These are phyloP conservation scores for Pleurotus pulmonarius DNA, from an alignment of 768 basidiomycete species.

Conservation along the genomic window DNA sequence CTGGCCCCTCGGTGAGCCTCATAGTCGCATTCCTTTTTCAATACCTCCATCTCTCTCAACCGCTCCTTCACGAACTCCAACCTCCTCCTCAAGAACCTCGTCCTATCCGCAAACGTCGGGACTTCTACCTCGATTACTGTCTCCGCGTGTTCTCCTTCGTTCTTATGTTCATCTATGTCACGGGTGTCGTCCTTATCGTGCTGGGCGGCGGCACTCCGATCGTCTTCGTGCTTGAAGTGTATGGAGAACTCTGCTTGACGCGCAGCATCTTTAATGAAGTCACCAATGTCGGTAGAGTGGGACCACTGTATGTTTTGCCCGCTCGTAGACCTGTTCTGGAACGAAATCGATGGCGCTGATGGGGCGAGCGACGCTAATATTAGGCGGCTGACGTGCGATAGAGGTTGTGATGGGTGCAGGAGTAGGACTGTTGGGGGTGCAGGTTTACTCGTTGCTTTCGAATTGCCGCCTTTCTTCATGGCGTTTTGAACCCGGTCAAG, in stretches of 20 bases:
- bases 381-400: slow-evolving; percentile 58
- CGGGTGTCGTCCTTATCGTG: not conserved
- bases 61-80: slow-evolving; percentile 39
- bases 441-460: slow-evolving; percentile 8
- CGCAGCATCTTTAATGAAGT: slow-evolving; percentile 64
- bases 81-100: slow-evolving; percentile 49
- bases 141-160: slow-evolving; percentile 9
- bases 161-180: slow-evolving; percentile 13
- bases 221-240: slow-evolving; percentile 26
- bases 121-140: slow-evolving; percentile 47
- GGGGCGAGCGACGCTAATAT: slow-evolving; percentile 43
- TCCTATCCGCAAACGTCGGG: slow-evolving; percentile 61
- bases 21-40: slow-evolving; percentile 53
- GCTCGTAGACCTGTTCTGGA: slow-evolving; percentile 33
- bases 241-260: slow-evolving; percentile 52
- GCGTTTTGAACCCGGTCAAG: slow-evolving; percentile 23
- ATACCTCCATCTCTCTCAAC: slow-evolving; percentile 44
- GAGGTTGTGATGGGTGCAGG: slow-evolving; percentile 65
- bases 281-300: slow-evolving; percentile 59
- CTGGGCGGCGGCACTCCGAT: too few species aligned
- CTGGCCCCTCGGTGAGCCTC: slow-evolving; percentile 56
- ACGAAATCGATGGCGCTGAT: slow-evolving; percentile 35
- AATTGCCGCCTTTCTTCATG: not conserved
- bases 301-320: slow-evolving; percentile 50
- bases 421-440: slow-evolving; percentile 51